phyloP scores from a whole-genome alignment of 2,329 filamentous ascomycete species.

The Paramyrothecium sp. region DNA sequence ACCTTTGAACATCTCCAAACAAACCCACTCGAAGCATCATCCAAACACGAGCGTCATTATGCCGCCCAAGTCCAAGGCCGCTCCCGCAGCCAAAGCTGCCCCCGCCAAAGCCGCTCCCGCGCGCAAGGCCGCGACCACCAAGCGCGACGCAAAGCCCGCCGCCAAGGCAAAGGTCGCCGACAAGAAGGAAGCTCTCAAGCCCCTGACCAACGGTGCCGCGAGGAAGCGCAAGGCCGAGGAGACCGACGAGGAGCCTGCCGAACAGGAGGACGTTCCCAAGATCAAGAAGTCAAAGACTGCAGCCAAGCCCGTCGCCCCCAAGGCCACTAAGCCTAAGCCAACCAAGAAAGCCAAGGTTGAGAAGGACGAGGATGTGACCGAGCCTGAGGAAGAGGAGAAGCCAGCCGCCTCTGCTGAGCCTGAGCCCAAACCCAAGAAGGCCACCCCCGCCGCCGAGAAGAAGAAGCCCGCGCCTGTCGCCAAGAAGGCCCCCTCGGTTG shows the following conservation, averaged over 20 bases:
- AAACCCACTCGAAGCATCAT: slow-evolving; percentile 16
- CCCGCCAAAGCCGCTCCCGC: slow-evolving; percentile 22
- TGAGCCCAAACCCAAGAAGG: slow-evolving; percentile 16
- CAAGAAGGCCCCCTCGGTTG: slow-evolving; percentile 38
- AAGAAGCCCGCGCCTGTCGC: slow-evolving; percentile 3
- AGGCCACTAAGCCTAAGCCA: slow-evolving; percentile 42
- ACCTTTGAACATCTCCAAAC: background rate
- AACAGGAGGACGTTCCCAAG: slow-evolving; percentile 13
- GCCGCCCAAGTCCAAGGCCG: slow-evolving; percentile 20
- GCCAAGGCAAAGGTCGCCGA: slow-evolving; percentile 18
- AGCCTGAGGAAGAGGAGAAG: slow-evolving; percentile 42
- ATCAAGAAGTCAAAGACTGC: slow-evolving; percentile 22
- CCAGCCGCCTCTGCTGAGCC: slow-evolving; percentile 10
- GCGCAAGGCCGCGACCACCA: slow-evolving; percentile 22
- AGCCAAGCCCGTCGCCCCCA: slow-evolving; percentile 6
- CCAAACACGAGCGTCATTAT: background rate
- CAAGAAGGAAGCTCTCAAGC: slow-evolving; percentile 35
- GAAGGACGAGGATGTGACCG: slow-evolving; percentile 33
- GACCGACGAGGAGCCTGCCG: slow-evolving; percentile 20
- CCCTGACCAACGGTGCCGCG: slow-evolving; percentile 16
- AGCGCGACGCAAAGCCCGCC: slow-evolving; percentile 17
- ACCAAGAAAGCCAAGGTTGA: slow-evolving; percentile 63
- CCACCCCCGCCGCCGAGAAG: slow-evolving; percentile 13
- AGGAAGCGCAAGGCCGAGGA: slow-evolving; percentile 25
- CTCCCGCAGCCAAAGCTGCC: slow-evolving; percentile 23